Evolutionary conservation across 257 asterid species (phyloP), one percentile per base, ranked within the genome.

Genomic region (Fraxinus quadrangulata): DNA sequence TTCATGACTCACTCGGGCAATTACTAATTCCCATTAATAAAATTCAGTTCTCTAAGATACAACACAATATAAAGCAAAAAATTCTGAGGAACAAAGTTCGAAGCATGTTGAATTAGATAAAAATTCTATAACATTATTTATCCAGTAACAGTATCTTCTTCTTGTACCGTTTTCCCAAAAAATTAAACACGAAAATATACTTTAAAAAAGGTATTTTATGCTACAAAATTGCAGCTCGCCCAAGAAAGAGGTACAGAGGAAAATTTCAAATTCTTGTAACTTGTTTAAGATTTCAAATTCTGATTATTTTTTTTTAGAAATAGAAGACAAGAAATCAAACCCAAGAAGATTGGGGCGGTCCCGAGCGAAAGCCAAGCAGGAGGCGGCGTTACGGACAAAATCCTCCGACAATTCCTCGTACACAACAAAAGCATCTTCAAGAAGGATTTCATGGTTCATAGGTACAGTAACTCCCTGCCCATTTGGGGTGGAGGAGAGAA

Each of bases 341-440:
- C 96, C 84, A 23, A 94, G 78, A 81, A 91, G 90, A 59, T 87
- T 82, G 0, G 96, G 96, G 33, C 87, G 85, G 36, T 90, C 84
- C 51, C 89, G 86, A 73, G 97, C 90, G 78, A 92, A 94, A 21
- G 92, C 89, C 28, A 94, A 82, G 82, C 94, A 94, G 51, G 75
- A 71, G 11, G 88, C 70, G 40, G 99, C 92, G 66, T 86, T 81
- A 33, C 77, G 83, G 12, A 88, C 78, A 79, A 92, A 94, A 51
- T 91, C 92, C 40, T 89, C 87, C 0, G 85, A 75, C 77, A 94
- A 80, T 66, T 83, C 85, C 90, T 94, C 96, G 80, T 90, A 90
- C 74, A 78, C 90, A 31, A 94, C 95, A 73, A 92, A 90, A 2
- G 90, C 96, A 37, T 94, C 98, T 70, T 88, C 96, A n/a, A 85